Conservation (phyloP, 179 eudicot genomes). For the Gypsophila paniculata region DNA sequence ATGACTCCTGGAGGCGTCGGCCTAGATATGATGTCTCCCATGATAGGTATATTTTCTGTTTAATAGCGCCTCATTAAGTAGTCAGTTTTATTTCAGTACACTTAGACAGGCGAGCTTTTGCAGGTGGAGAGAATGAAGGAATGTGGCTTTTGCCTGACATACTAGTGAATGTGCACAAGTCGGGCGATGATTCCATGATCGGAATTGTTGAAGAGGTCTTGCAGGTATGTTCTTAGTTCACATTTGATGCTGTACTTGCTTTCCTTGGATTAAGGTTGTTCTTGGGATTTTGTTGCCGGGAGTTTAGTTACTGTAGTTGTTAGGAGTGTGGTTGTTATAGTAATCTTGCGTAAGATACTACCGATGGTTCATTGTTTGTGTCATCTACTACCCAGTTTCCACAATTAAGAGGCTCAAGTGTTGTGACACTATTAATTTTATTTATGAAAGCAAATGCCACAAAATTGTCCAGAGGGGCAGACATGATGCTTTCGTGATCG, state of each 20-base stretch:
- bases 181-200: conserved; percentile 56
- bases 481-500: no score
- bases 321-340: neutral
- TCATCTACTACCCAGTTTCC: neutral
- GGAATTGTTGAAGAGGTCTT: conserved; percentile 87
- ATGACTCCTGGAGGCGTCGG: conserved; percentile 98
- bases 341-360: neutral
- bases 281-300: neutral
- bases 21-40: conserved; percentile 96
- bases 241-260: no score
- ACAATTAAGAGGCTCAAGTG: neutral
- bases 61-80: neutral
- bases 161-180: conserved; percentile 70
- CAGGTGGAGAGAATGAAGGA: conserved; percentile 92
- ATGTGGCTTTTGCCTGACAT: conserved; percentile 77
- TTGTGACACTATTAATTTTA: neutral
- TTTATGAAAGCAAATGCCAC: no score
- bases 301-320: neutral
- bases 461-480: no score
- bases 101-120: neutral
- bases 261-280: neutral
- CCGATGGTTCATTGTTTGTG: neutral
- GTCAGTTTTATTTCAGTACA: no score
- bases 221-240: conserved; percentile 46
- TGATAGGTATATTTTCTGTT: conserved; percentile 48